Base-by-base conservation (phyloP, 83 land plant genomes). In the Larix sibirica region DNA sequence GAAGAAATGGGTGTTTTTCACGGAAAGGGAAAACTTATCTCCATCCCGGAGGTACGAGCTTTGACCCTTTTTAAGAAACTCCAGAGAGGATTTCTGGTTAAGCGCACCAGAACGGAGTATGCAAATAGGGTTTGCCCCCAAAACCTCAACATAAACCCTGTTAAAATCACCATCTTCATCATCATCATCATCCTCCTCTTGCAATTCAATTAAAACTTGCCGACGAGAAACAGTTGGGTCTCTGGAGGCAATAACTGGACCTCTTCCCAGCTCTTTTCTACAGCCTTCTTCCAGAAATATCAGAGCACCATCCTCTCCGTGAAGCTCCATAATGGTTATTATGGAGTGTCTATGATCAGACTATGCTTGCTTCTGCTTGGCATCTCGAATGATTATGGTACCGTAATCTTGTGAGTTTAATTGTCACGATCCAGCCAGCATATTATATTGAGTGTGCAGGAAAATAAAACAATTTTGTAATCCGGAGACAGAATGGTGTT, bases 11-110 rank as follows among this genome's bases (percentile, higher is more conserved):
- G 54, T 44, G 2, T 71, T 21, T 71, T 40, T 71, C 77, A 71
- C 77, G 40, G 77, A 71, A 14, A 71, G n/a, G 23, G 77, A 71
- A 71, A 71, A 71, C 77, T 36, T 42, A n/a, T 71, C 77, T 47
- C 77, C 77, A 42, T n/a, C 6, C 24, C 1, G 50, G 21, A 71
- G 42, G 13, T 18, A 71, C 24, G 77, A 3, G 21, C 24, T 38
- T 71, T 71, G 50, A 2, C 77, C 77, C 77, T 42, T 71, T 40
- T 42, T 71, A 9, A 71, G 54, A 20, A 71, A 38, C 17, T 71
- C 77, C 3, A n/a, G 50, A 2, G 76, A 71, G 76, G 54, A 40
- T 31, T 33, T 40, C 2, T 36, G 20, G 3, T 33, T 8, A 31
- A 40, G 42, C 6, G 42, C 42, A 5, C 76, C 26, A 42, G 24